A percentile compares a stretch with the other conserved stretches of the same genome.
Evolutionary conservation across 768 basidiomycete species (phyloP).

Genomic region (Termitomyces eurrhizus): DNA sequence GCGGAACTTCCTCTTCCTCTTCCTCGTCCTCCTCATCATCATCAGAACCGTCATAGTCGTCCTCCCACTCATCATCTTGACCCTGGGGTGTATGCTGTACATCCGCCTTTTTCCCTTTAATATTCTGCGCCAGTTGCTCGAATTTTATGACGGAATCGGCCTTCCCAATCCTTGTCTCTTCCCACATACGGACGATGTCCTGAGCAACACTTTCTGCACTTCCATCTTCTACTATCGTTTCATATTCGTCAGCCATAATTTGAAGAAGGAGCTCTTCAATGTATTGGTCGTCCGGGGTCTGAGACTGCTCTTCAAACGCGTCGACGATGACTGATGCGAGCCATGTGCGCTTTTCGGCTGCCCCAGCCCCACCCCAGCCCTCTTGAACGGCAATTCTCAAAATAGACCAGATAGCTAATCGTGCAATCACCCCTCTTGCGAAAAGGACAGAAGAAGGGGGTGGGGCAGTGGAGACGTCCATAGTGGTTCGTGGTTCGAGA

Average conservation of each 20-base stretch:
- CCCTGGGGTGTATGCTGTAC: slow-evolving; percentile 41
- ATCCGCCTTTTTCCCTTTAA: slow-evolving; percentile 52
- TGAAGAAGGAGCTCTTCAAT: slow-evolving; percentile 81
- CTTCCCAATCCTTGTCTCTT: slow-evolving; percentile 40
- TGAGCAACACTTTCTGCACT: slow-evolving; percentile 70
- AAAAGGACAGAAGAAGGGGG: slow-evolving; percentile 61
- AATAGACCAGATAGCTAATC: slow-evolving; percentile 81
- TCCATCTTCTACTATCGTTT: slow-evolving; percentile 78
- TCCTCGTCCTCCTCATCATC: slow-evolving; percentile 47
- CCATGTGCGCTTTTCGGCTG: slow-evolving; percentile 75
- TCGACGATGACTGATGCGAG: slow-evolving; percentile 79
- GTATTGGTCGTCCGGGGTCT: slow-evolving; percentile 61
- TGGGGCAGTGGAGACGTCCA: slow-evolving; percentile 26
- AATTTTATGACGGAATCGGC: slow-evolving; percentile 51
- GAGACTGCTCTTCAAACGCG: slow-evolving; percentile 59
- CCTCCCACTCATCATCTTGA: slow-evolving; percentile 32
- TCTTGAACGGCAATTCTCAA: slow-evolving; percentile 84
- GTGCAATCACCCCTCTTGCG: slow-evolving; percentile 81
- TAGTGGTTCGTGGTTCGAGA: slow-evolving; percentile 6
- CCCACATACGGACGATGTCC: slow-evolving; percentile 72
- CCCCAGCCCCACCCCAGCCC: slow-evolving; percentile 79
- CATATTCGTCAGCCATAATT: slow-evolving; percentile 86
- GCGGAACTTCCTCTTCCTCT: slow-evolving; percentile 50
- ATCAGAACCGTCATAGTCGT: slow-evolving; percentile 38
- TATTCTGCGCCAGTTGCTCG: slow-evolving; percentile 58